phyloP scores from a whole-genome alignment of 768 basidiomycete genomes.

The Serendipita vermifera region DNA sequence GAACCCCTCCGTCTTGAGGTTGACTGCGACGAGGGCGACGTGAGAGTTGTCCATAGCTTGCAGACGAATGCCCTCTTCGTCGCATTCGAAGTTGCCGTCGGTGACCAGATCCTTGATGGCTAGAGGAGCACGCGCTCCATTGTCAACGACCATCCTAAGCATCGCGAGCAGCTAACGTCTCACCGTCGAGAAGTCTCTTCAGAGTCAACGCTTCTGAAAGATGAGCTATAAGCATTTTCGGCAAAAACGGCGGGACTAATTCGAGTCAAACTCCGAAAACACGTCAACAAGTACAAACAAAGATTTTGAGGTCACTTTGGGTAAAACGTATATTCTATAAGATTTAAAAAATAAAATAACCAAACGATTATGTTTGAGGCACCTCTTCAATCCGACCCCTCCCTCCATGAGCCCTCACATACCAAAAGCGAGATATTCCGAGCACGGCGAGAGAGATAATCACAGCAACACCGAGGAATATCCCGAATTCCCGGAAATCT shows the following conservation, averaged over 20 bases:
- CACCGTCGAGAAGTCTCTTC: constrained; percentile 89
- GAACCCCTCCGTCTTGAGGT: constrained; percentile 69
- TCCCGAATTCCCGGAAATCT: not conserved
- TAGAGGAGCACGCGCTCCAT: constrained; percentile 10
- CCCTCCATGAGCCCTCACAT: not conserved
- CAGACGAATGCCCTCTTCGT: constrained; percentile 84
- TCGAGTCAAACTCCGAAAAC: not conserved
- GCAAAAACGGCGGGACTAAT: not conserved
- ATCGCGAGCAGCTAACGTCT: constrained; percentile 18
- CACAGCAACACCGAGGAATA: not conserved
- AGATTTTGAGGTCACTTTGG: not conserved
- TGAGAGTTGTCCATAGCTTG: constrained; percentile 99
- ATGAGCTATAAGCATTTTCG: constrained; percentile 76
- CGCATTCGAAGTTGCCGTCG: constrained; percentile 96
- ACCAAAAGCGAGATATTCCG: not conserved
- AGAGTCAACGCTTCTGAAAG: constrained; percentile 75
- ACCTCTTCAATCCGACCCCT: not conserved
- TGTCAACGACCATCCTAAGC: not conserved
- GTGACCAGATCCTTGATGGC: constrained; percentile 96
- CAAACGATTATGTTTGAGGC: too few relatives aligned
- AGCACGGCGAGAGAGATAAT: not conserved
- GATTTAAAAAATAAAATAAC: too few relatives aligned
- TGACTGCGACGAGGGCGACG: constrained; percentile 88
- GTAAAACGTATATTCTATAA: not conserved
- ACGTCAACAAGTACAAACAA: not conserved